phyloP scores from a whole-genome alignment of 2,329 filamentous ascomycete species.

The Colletotrichum acutatum region DNA sequence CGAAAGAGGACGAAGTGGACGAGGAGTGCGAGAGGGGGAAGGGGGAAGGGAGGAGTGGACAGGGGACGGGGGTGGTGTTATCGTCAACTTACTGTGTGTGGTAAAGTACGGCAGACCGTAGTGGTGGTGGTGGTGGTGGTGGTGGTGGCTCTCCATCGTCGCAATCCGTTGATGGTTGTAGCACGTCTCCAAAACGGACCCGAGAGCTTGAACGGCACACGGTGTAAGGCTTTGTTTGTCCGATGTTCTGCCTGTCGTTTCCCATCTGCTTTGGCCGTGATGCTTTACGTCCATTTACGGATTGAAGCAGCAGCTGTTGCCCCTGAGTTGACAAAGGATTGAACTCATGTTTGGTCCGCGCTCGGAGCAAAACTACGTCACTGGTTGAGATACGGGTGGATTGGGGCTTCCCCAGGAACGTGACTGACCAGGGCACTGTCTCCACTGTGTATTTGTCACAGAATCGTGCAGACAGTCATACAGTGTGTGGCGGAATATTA shows the following conservation, averaged over 20 bases:
- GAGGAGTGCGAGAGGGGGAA: background rate
- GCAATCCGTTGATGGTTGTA: slow-evolving; percentile 8
- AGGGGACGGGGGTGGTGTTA: background rate
- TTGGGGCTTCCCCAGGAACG: slow-evolving; percentile 28
- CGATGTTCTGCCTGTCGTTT: background rate
- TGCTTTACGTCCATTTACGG: background rate
- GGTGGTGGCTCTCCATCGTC: slow-evolving; percentile 22
- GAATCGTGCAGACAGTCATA: background rate
- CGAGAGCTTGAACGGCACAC: background rate
- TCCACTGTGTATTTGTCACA: slow-evolving; percentile 18
- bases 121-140: background rate
- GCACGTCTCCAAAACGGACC: slow-evolving; percentile 11
- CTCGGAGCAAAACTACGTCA: slow-evolving; percentile 26
- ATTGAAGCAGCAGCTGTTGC: background rate
- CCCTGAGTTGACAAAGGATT: slow-evolving; percentile 14
- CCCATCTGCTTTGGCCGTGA: background rate
- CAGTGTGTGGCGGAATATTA: background rate
- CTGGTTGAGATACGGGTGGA: slow-evolving; percentile 17
- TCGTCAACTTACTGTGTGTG: background rate
- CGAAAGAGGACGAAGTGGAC: background rate
- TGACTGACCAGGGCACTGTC: slow-evolving; percentile 7
- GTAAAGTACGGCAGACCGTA: background rate
- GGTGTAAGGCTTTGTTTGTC: slow-evolving; percentile 6
- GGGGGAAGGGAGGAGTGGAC: background rate
- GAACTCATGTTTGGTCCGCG: slow-evolving; percentile 3